Conservation (phyloP, 1,284 basidiomycete species). For the Coriolopsis trogii region DNA sequence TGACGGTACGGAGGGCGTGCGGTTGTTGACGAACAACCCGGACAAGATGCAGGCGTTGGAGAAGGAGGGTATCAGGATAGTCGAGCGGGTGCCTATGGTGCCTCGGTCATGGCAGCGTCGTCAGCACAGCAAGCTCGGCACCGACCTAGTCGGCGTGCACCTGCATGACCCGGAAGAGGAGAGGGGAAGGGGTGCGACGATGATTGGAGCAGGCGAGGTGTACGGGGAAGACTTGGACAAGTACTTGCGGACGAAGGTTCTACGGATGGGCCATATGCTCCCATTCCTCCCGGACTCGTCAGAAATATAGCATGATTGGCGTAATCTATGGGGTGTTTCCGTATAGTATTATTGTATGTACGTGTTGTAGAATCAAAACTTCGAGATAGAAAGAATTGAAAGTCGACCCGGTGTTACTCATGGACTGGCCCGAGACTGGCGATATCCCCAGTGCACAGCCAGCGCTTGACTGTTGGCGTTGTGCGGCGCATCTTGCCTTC, state of each 20-base stretch:
- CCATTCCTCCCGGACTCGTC: constrained; percentile 46
- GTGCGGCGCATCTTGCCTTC: neutral
- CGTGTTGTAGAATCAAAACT: neutral
- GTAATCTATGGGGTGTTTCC: constrained; percentile 5
- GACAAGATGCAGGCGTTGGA: constrained; percentile 93
- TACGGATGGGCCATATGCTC: constrained; percentile 96
- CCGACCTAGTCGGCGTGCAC: constrained; percentile 19
- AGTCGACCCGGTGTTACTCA: neutral
- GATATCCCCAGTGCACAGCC: too few species aligned
- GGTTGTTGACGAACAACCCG: constrained; percentile 96
- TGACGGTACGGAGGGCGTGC: constrained; percentile 61
- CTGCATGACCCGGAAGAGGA: constrained; percentile 42
- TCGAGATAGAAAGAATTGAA: neutral
- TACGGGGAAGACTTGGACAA: constrained; percentile 90
- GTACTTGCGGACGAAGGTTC: constrained; percentile 94
- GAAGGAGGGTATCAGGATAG: constrained; percentile 80
- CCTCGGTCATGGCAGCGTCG: constrained; percentile 83
- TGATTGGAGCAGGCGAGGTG: constrained; percentile 83
- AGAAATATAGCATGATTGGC: constrained; percentile 10
- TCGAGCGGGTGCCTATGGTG: constrained; percentile 92
- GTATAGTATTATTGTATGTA: neutral
- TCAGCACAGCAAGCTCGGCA: constrained; percentile 36
- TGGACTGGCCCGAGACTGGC: too few species aligned
- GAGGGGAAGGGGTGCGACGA: constrained; percentile 71
- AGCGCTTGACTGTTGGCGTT: neutral